Evolutionary conservation across 2,329 filamentous ascomycete genomes (phyloP).

Genomic region (Nothomitra cinnamomea): DNA sequence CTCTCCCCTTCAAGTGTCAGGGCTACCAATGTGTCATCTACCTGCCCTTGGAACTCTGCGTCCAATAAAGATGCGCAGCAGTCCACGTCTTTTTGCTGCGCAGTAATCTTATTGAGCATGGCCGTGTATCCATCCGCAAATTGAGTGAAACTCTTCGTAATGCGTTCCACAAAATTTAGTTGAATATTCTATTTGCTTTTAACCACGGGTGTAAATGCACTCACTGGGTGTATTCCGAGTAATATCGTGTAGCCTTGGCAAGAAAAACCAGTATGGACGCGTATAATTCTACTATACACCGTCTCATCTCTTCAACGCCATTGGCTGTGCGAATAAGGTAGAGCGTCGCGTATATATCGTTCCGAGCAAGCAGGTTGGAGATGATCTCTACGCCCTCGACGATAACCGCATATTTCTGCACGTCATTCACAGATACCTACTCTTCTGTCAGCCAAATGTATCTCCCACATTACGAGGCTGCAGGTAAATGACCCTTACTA

Average conservation of each 20-base stretch:
- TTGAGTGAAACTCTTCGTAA: background rate
- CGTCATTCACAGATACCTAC: background rate
- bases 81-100: background rate
- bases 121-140: background rate
- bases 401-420: background rate
- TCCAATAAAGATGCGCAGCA: background rate
- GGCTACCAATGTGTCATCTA: background rate
- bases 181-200: background rate
- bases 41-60: background rate
- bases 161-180: background rate
- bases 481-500: too few species aligned
- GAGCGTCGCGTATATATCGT: background rate
- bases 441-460: background rate
- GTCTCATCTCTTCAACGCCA: background rate
- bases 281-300: background rate
- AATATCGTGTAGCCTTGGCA: background rate
- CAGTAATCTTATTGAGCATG: background rate
- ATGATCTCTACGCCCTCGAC: conserved; percentile 4
- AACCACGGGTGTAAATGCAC: background rate
- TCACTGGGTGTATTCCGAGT: background rate
- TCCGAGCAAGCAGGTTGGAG: conserved; percentile 10
- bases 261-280: background rate
- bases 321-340: background rate
- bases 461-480: too few species aligned
- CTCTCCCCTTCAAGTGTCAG: background rate